These are phyloP conservation scores for Chondrus crispus DNA, from an alignment of 23 red algal genomes.

Conservation along the genomic window DNA sequence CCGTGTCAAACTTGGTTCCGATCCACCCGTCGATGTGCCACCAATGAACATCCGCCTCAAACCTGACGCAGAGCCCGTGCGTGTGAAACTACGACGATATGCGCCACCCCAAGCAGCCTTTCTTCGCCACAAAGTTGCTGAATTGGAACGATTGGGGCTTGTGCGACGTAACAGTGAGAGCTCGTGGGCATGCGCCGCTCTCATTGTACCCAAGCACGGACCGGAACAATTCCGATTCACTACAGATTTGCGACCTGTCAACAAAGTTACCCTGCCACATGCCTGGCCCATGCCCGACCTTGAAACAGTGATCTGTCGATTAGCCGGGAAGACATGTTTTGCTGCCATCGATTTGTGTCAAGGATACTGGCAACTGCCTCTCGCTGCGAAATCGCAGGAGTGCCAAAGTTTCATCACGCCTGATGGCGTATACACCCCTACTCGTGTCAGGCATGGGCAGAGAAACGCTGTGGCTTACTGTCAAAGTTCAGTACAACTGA, in stretches of 20 bases:
- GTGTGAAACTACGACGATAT: background rate
- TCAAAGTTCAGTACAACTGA: background rate
- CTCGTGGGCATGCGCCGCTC: background rate
- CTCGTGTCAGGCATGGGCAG: background rate
- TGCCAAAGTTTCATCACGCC: constrained; percentile 4
- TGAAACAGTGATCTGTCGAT: background rate
- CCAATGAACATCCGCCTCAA: background rate
- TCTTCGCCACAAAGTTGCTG: background rate
- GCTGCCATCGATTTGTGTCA: background rate
- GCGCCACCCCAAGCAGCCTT: background rate
- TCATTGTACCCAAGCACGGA: background rate
- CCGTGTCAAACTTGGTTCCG: constrained; percentile 12
- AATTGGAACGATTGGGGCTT: background rate
- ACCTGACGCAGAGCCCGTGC: background rate
- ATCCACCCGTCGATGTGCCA: background rate
- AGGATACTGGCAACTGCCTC: background rate
- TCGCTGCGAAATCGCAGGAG: background rate
- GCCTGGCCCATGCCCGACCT: background rate
- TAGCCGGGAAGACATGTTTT: background rate
- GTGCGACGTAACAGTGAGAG: background rate
- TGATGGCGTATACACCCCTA: background rate
- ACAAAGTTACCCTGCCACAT: constrained; percentile 2
- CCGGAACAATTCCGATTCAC: background rate
- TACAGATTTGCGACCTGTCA: background rate
- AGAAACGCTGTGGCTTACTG: background rate